Percentiles rank a stretch among this genome's conserved stretches.
Conservation (phyloP, 768 basidiomycete species). For the Tylopilus subfusipes region DNA sequence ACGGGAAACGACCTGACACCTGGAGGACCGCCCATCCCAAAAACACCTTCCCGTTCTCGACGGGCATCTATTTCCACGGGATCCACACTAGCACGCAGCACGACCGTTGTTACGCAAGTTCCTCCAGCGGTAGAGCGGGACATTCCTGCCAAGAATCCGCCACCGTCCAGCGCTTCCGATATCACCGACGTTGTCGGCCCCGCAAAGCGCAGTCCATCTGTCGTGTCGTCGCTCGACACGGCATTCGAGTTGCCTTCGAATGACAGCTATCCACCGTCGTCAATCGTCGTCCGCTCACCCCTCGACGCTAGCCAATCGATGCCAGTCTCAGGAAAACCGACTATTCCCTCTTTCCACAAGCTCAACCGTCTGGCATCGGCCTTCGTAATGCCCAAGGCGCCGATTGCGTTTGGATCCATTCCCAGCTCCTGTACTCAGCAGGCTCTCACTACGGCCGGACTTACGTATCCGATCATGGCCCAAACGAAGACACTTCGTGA, state of each 20-base stretch:
- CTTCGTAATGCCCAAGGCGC: constrained; percentile 6
- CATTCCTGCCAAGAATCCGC: constrained; percentile 1
- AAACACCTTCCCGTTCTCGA: constrained; percentile 19
- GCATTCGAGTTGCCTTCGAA: constrained; percentile 9
- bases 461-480: not conserved
- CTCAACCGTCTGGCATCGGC: constrained; percentile 15
- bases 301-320: constrained; percentile 2
- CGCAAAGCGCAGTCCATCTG: constrained; percentile 1
- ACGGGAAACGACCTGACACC: constrained; percentile 2
- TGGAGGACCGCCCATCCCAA: constrained; percentile 11
- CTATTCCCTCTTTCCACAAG: not conserved
- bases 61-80: constrained; percentile 15
- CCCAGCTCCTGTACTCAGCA: not conserved
- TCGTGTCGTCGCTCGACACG: constrained; percentile 11
- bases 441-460: not conserved
- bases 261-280: constrained; percentile 17
- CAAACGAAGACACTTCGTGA: not conserved
- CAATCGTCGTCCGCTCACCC: constrained; percentile 23
- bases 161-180: not conserved
- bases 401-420: not conserved
- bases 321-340: not conserved
- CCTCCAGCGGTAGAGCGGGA: constrained; percentile 4
- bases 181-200: not conserved
- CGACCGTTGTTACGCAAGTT: constrained; percentile 8
- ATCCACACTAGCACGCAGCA: constrained; percentile 16